Conservation (phyloP, 352 stramenopile genomes). For the Globisporangium recalcitrans region DNA sequence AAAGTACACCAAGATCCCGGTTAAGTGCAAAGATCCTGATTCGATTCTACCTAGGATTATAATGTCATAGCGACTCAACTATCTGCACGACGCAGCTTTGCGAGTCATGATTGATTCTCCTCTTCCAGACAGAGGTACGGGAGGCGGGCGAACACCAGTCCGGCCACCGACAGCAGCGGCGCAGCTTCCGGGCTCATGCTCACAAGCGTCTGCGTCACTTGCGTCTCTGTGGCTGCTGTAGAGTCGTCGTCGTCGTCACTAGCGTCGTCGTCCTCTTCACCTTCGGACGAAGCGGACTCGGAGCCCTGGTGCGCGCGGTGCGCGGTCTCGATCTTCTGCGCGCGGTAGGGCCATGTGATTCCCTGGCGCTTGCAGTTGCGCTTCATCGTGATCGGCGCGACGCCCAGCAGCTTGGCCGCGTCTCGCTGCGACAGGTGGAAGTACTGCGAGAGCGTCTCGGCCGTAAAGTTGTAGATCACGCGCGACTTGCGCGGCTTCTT, state of each 20-base stretch:
- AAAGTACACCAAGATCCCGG: too few relatives aligned
- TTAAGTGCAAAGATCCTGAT: too few relatives aligned
- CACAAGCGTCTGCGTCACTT: neutral
- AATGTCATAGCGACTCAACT: neutral
- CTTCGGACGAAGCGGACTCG: neutral
- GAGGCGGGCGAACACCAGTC: conserved; percentile 1
- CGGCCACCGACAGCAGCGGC: neutral
- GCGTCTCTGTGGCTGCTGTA: neutral
- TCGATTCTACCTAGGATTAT: neutral
- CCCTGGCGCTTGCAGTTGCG: conserved; percentile 52
- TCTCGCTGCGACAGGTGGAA: conserved; percentile 49
- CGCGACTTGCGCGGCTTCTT: conserved; percentile 30
- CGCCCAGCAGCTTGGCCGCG: conserved; percentile 42
- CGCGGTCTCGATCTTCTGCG: conserved; percentile 14
- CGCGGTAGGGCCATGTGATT: conserved; percentile 56
- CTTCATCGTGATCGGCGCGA: conserved; percentile 55
- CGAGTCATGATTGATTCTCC: neutral
- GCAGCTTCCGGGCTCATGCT: neutral
- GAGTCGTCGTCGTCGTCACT: neutral
- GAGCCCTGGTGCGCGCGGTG: neutral
- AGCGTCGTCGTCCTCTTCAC: neutral
- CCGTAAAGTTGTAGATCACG: conserved; percentile 47
- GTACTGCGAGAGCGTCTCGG: conserved; percentile 38
- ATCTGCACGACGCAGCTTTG: neutral
- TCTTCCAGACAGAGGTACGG: conserved; percentile 5